Percentiles rank a stretch among this genome's conserved stretches.
Evolutionary conservation across 2,329 filamentous ascomycete species (phyloP).

Genomic region (Colletotrichum sp.): DNA sequence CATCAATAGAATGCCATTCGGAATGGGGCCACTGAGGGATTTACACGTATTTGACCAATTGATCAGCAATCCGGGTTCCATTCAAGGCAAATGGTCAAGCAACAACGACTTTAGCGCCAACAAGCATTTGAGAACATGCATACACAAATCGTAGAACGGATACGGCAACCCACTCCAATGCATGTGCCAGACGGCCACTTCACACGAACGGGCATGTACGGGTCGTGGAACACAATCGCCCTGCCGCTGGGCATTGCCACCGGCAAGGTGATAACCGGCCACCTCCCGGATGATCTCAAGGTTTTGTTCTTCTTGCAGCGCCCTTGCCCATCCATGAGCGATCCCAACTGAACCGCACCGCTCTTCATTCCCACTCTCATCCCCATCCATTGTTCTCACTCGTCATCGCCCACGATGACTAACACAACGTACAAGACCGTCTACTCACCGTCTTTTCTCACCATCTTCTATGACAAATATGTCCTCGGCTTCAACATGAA

Average conservation of each 20-base stretch:
- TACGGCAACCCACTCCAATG: background rate
- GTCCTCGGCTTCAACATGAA: constrained; percentile 39
- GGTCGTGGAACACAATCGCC: background rate
- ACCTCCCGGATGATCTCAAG: background rate
- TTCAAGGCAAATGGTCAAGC: background rate
- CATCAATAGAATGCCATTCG: background rate
- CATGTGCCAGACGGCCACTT: background rate
- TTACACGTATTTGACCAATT: background rate
- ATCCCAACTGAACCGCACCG: background rate
- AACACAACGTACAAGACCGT: constrained; percentile 6
- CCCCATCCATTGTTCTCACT: background rate
- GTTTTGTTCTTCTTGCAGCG: background rate
- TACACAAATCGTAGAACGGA: background rate
- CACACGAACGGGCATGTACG: background rate
- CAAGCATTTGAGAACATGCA: background rate
- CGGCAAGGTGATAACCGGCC: background rate
- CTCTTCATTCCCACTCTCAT: background rate
- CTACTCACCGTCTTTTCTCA: constrained; percentile 16
- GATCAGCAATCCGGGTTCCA: background rate
- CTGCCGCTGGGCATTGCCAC: background rate
- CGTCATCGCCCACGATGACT: background rate
- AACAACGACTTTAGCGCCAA: background rate
- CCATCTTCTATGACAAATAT: constrained; percentile 32
- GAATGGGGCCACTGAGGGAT: constrained; percentile 6
- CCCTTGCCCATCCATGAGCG: background rate